Base-by-base conservation (phyloP, 2,329 filamentous ascomycete genomes). In the Apiospora kogelbergensis region DNA sequence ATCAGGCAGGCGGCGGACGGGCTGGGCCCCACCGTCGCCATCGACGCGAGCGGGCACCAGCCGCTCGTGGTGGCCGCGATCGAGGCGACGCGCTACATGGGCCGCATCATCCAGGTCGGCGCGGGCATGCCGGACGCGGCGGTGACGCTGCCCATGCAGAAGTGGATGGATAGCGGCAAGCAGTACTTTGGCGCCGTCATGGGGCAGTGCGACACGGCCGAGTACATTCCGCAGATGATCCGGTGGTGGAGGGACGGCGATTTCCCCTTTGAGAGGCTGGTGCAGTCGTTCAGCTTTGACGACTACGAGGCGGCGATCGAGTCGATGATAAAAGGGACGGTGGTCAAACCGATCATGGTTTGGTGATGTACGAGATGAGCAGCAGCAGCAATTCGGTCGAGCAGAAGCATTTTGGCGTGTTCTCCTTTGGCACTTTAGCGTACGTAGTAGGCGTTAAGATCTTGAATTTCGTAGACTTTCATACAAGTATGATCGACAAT, bases 101-200 rank as follows among this genome's bases (percentile, higher is more conserved):
- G 84, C 1, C 83, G 83, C 70, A 79, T 86, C 33, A 80, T 87
- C 6, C 83, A 86, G 71, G 82, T 88, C 22, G 85, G 86, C 0
- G 82, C 81, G 0, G 80, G 84, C 6, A 80, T 82, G 48, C 79
- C 81, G 2, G 81, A 82, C 2, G 77, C 80, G 6, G 78, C 79
- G n/a, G 68, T 86, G 24, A 76, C 76, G 3, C 70, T 88, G 3
- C 79, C 81, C 9, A 78, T 84, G 48, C 81, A 82, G 22, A 75
- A 77, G 17, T 83, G 85, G 69, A 83, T 88, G 81, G 77, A 79
- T 11, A 76, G 76, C 15, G 85, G 84, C 0, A 85, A 84, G 70
- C 80, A 80, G 44, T 84, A 83, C 48, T 81, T 84, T 3, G 84
- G 84, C 0, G 84, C 84, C 30, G 67, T 68, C 6, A 67, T 68